These are phyloP conservation scores for Thelonectria blattea DNA, from an alignment of 2,329 filamentous ascomycete genomes.

Conservation along the genomic window DNA sequence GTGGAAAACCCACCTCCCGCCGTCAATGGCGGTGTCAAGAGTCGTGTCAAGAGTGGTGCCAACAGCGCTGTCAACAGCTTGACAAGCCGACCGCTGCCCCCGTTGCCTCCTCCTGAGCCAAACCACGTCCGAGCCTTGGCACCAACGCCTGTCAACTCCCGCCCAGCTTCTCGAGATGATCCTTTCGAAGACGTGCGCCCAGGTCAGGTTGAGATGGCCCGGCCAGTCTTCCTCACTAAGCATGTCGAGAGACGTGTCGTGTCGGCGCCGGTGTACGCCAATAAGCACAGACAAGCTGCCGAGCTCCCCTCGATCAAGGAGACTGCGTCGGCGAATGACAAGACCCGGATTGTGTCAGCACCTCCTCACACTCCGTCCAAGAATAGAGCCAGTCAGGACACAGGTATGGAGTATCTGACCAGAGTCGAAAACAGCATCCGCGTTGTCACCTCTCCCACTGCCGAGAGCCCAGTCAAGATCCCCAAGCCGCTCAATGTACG, in stretches of 20 bases:
- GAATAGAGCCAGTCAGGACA: constrained; percentile 41
- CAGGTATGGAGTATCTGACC: constrained; percentile 52
- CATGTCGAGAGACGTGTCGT: constrained; percentile 53
- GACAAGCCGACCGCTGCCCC: constrained; percentile 58
- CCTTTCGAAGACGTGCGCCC: constrained; percentile 31
- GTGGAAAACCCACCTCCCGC: constrained; percentile 31
- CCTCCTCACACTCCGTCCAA: constrained; percentile 47
- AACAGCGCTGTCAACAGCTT: constrained; percentile 41
- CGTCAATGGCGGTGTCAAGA: constrained; percentile 36
- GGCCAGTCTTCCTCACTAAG: constrained; percentile 41
- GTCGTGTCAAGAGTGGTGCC: too few relatives aligned
- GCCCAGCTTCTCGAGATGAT: constrained; percentile 36
- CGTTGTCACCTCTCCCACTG: constrained; percentile 57
- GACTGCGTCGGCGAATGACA: constrained; percentile 44
- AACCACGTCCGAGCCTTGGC: constrained; percentile 23
- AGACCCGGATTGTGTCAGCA: constrained; percentile 54
- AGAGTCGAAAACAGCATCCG: constrained; percentile 60
- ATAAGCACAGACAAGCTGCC: constrained; percentile 45
- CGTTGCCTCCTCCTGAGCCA: constrained; percentile 47
- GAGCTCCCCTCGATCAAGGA: constrained; percentile 59
- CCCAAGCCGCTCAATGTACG: constrained; percentile 51
- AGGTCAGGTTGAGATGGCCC: constrained; percentile 39
- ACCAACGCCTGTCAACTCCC: constrained; percentile 29
- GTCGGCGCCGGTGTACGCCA: constrained; percentile 57
- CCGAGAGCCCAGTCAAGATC: constrained; percentile 41